phyloP scores from a whole-genome alignment of 805 yeast species.

The Ogataea kodamae region DNA sequence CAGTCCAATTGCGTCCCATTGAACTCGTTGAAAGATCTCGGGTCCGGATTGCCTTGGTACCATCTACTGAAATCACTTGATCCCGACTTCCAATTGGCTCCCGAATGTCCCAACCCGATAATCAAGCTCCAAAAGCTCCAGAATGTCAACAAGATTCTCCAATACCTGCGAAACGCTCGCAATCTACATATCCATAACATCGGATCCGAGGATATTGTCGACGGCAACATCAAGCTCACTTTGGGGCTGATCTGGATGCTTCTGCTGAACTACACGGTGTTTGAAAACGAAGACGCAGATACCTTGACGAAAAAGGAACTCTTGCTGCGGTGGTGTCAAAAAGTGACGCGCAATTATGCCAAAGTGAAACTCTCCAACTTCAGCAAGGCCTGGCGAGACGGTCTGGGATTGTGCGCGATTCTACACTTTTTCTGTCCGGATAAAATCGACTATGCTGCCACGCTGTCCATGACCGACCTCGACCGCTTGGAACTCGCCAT shows the following conservation, averaged over 20 bases:
- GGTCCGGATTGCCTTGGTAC: slow-evolving; percentile 40
- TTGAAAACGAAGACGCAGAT: slow-evolving; percentile 13
- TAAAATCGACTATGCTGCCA: slow-evolving; percentile 32
- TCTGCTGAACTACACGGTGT: slow-evolving; percentile 38
- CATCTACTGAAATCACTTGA: slow-evolving; percentile 35
- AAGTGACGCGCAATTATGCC: slow-evolving; percentile 36
- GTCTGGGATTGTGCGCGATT: slow-evolving; percentile 47
- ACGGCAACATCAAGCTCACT: slow-evolving; percentile 44
- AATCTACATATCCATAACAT: slow-evolving; percentile 40
- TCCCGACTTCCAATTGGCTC: slow-evolving; percentile 21
- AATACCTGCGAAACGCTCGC: slow-evolving; percentile 39
- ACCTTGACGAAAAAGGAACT: slow-evolving; percentile 35
- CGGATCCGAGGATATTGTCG: slow-evolving; percentile 48
- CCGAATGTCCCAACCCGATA: slow-evolving; percentile 36
- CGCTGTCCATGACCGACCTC: slow-evolving; percentile 28
- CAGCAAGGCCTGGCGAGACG: slow-evolving; percentile 51
- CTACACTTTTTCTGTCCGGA: slow-evolving; percentile 41
- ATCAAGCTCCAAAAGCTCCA: slow-evolving; percentile 45
- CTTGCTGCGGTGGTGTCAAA: slow-evolving; percentile 52
- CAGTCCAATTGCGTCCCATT: slow-evolving; percentile 19
- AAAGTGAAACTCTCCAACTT: slow-evolving; percentile 45
- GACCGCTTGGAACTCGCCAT: slow-evolving; percentile 38
- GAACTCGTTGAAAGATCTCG: slow-evolving; percentile 34
- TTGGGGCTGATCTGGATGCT: slow-evolving; percentile 50
- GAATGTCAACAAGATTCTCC: slow-evolving; percentile 41